Evolutionary conservation across 2,329 filamentous ascomycete species (phyloP).

Genomic region (Coniochaeta ligniaria): DNA sequence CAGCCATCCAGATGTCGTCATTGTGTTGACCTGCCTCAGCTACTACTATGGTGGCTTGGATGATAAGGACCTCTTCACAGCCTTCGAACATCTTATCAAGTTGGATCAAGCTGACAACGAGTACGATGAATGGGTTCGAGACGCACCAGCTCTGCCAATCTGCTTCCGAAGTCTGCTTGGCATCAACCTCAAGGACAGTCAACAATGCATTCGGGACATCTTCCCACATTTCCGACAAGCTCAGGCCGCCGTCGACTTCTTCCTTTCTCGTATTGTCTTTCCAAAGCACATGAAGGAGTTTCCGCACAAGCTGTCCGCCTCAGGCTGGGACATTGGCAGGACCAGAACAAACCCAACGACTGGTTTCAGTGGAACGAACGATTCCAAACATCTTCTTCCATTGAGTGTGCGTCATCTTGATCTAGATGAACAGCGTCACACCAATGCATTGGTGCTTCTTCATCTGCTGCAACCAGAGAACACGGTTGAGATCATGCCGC

Average conservation of each 20-base stretch:
- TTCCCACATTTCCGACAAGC: conserved; percentile 46
- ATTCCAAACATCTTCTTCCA: conserved; percentile 52
- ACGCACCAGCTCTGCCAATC: conserved; percentile 21
- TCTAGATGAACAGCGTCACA: conserved; percentile 47
- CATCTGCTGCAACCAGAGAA: conserved; percentile 51
- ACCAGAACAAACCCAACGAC: conserved; percentile 41
- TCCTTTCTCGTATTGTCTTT: conserved; percentile 50
- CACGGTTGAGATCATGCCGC: conserved; percentile 21
- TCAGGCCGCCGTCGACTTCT: conserved; percentile 56
- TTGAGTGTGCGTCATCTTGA: conserved; percentile 49
- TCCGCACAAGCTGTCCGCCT: conserved; percentile 53
- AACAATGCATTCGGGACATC: conserved; percentile 36
- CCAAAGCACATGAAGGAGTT: conserved; percentile 57
- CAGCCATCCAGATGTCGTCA: conserved; percentile 52
- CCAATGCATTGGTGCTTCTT: conserved; percentile 59
- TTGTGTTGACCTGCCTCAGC: conserved; percentile 46
- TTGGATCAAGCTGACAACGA: conserved; percentile 45
- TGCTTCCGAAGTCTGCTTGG: conserved; percentile 34
- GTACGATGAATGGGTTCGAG: conserved; percentile 41
- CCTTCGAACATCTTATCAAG: conserved; percentile 37
- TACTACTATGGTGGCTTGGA: conserved; percentile 51
- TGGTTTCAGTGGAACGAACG: conserved; percentile 66
- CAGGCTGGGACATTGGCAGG: conserved; percentile 58
- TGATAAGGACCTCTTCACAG: conserved; percentile 38
- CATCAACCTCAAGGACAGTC: conserved; percentile 51